Percentiles rank a stretch among this genome's conserved stretches.
Evolutionary conservation across 1,284 basidiomycete species (phyloP).

Genomic region (Mycena sp.): DNA sequence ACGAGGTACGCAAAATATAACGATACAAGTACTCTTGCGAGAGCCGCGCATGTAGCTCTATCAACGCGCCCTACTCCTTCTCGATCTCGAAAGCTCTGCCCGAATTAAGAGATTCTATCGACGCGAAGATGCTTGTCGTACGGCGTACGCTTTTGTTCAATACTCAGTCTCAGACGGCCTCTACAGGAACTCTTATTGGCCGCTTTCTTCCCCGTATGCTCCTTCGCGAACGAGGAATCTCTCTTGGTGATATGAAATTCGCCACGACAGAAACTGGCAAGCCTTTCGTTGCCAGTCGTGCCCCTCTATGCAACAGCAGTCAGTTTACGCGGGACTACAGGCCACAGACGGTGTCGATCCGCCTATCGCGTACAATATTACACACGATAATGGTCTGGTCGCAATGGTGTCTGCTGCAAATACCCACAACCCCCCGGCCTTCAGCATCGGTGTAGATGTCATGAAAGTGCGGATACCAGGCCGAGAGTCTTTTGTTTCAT

Average conservation of each 20-base stretch:
- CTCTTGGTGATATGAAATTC: conserved; percentile 58
- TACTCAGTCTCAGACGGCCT: conserved; percentile 16
- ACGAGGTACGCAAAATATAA: conserved; percentile 56
- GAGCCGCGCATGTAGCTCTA: conserved; percentile 58
- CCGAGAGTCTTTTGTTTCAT: conserved; percentile 62
- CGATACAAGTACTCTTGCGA: neutral
- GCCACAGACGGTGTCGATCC: conserved; percentile 53
- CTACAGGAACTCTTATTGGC: conserved; percentile 75
- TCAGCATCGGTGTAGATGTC: conserved; percentile 76
- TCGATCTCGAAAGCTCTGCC: conserved; percentile 63
- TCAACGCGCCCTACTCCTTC: conserved; percentile 58
- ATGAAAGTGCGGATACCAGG: conserved; percentile 77
- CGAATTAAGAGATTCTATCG: conserved; percentile 72
- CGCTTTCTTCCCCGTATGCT: conserved; percentile 71
- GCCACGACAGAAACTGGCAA: conserved; percentile 69
- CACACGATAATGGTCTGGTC: conserved; percentile 79
- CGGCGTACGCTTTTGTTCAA: conserved; percentile 56
- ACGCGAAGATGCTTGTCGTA: conserved; percentile 78
- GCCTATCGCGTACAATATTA: conserved; percentile 78
- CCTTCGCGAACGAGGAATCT: conserved; percentile 63
- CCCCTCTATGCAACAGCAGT: conserved; percentile 1
- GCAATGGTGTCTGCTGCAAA: conserved; percentile 72
- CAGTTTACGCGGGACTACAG: conserved; percentile 41
- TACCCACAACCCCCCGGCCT: conserved; percentile 62
- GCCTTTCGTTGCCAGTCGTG: conserved; percentile 67